These are phyloP conservation scores for Xylaria digitata DNA, from an alignment of 2,329 filamentous ascomycete genomes.

Conservation along the genomic window DNA sequence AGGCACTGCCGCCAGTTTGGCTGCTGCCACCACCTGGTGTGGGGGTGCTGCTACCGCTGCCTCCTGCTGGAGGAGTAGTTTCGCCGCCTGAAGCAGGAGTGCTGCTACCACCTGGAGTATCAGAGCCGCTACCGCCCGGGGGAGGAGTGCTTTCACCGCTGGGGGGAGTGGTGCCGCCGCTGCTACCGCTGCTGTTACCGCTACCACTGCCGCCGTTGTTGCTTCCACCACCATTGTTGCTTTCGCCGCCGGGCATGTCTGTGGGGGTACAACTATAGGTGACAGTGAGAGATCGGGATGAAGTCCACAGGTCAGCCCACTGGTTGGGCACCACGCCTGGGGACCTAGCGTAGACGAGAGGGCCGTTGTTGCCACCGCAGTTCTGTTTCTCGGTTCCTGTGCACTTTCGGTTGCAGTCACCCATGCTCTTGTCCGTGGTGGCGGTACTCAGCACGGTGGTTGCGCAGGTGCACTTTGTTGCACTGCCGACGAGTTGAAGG, in stretches of 20 bases:
- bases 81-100: background rate
- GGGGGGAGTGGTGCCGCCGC: background rate
- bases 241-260: background rate
- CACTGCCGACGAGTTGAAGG: background rate
- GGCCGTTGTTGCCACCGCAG: constrained; percentile 36
- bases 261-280: constrained; percentile 9
- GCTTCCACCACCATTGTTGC: too few relatives aligned
- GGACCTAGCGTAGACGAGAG: constrained; percentile 37
- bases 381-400: constrained; percentile 26
- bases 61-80: too few relatives aligned
- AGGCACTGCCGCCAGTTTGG: background rate
- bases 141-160: too few relatives aligned
- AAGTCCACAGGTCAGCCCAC: constrained; percentile 19
- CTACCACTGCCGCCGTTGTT: too few relatives aligned
- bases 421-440: too few relatives aligned
- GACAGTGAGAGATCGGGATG: constrained; percentile 10
- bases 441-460: background rate
- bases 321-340: background rate
- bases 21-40: background rate
- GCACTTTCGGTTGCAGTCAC: constrained; percentile 36
- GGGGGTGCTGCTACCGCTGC: background rate
- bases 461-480: constrained; percentile 26
- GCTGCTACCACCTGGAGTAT: background rate
- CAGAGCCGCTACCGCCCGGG: too few relatives aligned
- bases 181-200: too few relatives aligned